Evolutionary conservation across 202 grass and related monocot species (phyloP), one percentile per base, ranked within the genome.

Genomic region (Musa balbisiana): DNA sequence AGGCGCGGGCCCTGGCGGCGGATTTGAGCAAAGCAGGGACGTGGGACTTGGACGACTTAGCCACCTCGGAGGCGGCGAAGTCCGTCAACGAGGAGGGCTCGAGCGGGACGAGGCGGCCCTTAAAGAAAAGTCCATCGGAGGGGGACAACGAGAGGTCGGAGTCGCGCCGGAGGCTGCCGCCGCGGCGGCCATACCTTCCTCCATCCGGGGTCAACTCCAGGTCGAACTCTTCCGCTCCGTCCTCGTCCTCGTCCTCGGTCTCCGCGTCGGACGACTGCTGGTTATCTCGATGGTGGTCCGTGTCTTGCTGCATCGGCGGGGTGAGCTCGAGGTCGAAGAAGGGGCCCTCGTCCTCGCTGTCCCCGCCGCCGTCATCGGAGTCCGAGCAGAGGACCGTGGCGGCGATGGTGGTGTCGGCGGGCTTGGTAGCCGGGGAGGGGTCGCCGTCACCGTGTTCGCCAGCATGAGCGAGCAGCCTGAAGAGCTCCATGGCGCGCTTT

Each of bases 241-340:
- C 80, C 49, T 67, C 83, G 49, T 50, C 80, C 49, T 67, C 83
- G 13, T 26, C 26, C 1, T 71, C 72, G 72, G n/a, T 84, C 62
- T 75, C 80, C 22, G 72, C 83, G 0, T 43, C 33, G 33, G 80
- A 80, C 21, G 81, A 83, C 58, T 20, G 17, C 58, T 21, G 27
- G 17, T 51, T 69, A 8, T 49, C 15, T 49, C 13, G 14, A 16
- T 16, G 26, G 17, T 19, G 27, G 17, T 51, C 67, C 29, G 13
- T 29, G 25, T 69, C 67, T 5, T 43, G 5, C 33, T 43, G 33
- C 51, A 82, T 69, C 15, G 85, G 74, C 72, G 54, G 82, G 17
- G 89, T 71, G 21, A 92, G 79, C 69, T 92, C 83, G 19, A 96
- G 80, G 72, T 96, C 92, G 77, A 96, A 92, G 89, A 92, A 96